Percentiles rank a stretch among this genome's conserved stretches.
Conservation (phyloP, 495 filamentous ascomycete species). For the Chaetomium fimeti region DNA sequence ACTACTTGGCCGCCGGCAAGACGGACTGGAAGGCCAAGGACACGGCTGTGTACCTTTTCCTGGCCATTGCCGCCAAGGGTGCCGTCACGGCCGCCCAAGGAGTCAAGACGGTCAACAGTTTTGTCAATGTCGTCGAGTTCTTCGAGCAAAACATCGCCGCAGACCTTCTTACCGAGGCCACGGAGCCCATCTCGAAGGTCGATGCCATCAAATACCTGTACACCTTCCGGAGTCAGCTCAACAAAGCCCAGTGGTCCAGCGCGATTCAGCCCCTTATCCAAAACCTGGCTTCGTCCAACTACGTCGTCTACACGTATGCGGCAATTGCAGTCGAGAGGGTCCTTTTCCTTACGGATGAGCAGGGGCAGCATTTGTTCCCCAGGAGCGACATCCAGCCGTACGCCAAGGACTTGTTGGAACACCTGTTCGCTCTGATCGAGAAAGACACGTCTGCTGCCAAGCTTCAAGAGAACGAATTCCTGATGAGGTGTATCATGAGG, state of each 20-base stretch:
- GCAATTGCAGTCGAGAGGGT: slow-evolving; percentile 90
- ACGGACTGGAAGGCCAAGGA: slow-evolving; percentile 95
- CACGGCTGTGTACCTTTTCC: slow-evolving; percentile 91
- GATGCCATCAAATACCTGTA: slow-evolving; percentile 98
- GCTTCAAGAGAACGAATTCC: slow-evolving; percentile 97
- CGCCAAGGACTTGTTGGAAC: slow-evolving; percentile 80
- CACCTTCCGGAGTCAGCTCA: slow-evolving; percentile 85
- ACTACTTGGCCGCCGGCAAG: slow-evolving; percentile 67
- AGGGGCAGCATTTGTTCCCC: slow-evolving; percentile 71
- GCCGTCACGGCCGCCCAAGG: slow-evolving; percentile 78
- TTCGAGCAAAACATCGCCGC: slow-evolving; percentile 85
- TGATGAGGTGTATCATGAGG: slow-evolving; percentile 98
- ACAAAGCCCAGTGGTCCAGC: slow-evolving; percentile 80
- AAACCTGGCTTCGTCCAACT: slow-evolving; percentile 80
- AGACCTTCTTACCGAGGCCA: slow-evolving; percentile 67
- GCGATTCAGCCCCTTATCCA: slow-evolving; percentile 88
- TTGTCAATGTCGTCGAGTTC: slow-evolving; percentile 85
- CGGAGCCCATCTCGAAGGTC: slow-evolving; percentile 86
- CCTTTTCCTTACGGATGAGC: slow-evolving; percentile 71
- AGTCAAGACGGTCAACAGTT: slow-evolving; percentile 80
- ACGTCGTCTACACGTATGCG: slow-evolving; percentile 95
- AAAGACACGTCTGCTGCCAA: slow-evolving; percentile 78
- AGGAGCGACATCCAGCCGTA: slow-evolving; percentile 70
- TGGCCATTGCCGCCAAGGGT: slow-evolving; percentile 90
- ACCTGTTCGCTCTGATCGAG: slow-evolving; percentile 89